Evolutionary conservation across 345 rosid genomes (phyloP), one percentile per base, ranked within the genome.

Genomic region (Salix koriyanagi): DNA sequence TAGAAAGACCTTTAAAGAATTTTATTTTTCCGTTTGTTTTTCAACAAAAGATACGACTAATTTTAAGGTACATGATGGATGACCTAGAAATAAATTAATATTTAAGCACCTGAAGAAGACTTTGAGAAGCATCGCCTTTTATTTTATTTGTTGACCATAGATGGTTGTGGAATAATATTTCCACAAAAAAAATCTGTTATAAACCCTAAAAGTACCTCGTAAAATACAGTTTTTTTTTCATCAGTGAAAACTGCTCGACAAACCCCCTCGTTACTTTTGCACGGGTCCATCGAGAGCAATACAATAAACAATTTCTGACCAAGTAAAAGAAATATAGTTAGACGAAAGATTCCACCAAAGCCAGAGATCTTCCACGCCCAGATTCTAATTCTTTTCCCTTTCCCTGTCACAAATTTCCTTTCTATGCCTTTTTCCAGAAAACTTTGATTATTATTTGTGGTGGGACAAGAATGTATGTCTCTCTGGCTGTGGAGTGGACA

Each of bases 371-470:
- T 74, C 74, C 34, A 26, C 54, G 23, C 65, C 41, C 46, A 71
- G 73, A 80, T 75, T 65, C 79, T 52, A 19, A 54, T 19, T 52
- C 58, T 7, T 19, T 19, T 19, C 23, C 23, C 76, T 76, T 65
- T 80, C 83, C 21, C 79, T 36, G n/a, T 80, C 83, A 69, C 30
- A 58, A 75, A 71, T 71, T 71, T 56, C 37, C 79, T 80, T 75
- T 80, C 83, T 44, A 11, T 12, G 61, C 66, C 74, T 77, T 79
- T 79, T 42, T 36, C 74, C 72, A 4, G 13, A 77, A 67, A 52
- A 19, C 23, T 44, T 77, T 37, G 16, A 19, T 64, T 23, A 62
- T 36, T 62, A 21, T 36, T 50, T 42, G 60, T 52, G 62, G 76
- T 71, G 72, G 76, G 68, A 58, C 75, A 30, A 26, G 58, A 80